phyloP scores from a whole-genome alignment of 352 stramenopile genomes.

The Thalassiosira ordinaria region DNA sequence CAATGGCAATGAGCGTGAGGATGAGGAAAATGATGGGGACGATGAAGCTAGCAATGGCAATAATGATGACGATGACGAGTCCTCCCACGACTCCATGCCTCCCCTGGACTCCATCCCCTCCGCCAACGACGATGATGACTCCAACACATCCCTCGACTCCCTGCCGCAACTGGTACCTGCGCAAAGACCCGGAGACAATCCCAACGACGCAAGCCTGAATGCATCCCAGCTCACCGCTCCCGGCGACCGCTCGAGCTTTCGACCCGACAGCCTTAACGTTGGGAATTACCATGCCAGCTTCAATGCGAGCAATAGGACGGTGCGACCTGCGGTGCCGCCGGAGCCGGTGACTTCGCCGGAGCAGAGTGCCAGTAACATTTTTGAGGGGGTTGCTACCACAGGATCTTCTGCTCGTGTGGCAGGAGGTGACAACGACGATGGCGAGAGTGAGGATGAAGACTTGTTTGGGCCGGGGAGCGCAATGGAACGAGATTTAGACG shows the following conservation, averaged over 20 bases:
- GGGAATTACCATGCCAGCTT: constrained; percentile 2
- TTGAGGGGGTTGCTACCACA: too few species aligned
- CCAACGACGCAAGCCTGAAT: too few species aligned
- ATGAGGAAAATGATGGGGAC: constrained; percentile 4
- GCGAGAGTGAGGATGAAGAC: too few species aligned
- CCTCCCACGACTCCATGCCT: background rate
- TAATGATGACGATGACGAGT: background rate
- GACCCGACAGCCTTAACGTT: too few species aligned
- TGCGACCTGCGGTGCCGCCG: background rate
- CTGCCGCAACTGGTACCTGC: constrained; percentile 96
- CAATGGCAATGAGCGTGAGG: background rate
- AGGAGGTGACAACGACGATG: too few species aligned
- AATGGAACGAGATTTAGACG: too few species aligned
- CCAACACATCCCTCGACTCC: constrained; percentile 74
- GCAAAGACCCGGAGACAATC: background rate
- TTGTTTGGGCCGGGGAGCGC: too few species aligned
- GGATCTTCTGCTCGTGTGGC: too few species aligned
- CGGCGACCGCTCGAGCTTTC: too few species aligned
- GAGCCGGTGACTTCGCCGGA: background rate
- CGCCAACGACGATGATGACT: background rate
- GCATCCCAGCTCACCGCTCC: too few species aligned
- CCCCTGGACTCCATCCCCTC: background rate
- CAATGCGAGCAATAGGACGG: background rate
- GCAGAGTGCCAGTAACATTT: too few species aligned
- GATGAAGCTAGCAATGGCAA: constrained; percentile 5